Base-by-base conservation (phyloP, 768 basidiomycete species). In the Grammothele lineata region DNA sequence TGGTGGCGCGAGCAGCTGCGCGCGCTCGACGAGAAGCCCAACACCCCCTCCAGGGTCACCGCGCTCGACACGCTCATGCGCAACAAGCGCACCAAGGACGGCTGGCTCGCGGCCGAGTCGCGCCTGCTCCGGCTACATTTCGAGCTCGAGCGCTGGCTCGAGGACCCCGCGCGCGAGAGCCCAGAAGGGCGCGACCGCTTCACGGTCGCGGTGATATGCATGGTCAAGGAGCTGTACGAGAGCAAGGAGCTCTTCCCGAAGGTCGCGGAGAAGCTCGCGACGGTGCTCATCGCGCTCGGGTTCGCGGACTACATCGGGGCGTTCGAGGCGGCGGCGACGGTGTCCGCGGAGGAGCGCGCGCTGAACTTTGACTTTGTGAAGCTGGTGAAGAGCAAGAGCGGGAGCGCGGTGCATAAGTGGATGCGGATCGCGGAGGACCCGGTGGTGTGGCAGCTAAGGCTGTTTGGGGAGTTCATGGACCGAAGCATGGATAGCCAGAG, bases 381-480 rank as follows among this genome's bases (percentile, higher is more conserved):
- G 48, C 62, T 85, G n/a, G 48, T 78, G 48, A 71, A 71, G 45
- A 70, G 72, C 10, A 76, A 71, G 53, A 68, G 67, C 6, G 63
- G 64, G 27, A 57, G 58, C 7, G 63, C 72, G 0, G 40, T 70
- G 8, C 60, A 80, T 51, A 57, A 67, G 11, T 84, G 76, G 53
- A 81, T 86, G 80, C 56, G 48, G 1, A 75, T 84, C 45, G 65
- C 53, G 1, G 81, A 84, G 47, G 66, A 80, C 48, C 79, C 81
- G 1, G 60, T 82, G 8, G 63, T 68, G 11, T 87, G 85, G 82
- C 85, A 87, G 58, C 65, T 87, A 21, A 73, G 81, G n/a, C 61
- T 76, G 10, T 85, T 85, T 47, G 85, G 85, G 5, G 76, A 83
- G 52, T 81, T 69, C 56, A 83, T 87, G 85, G 83, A 85, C 55